phyloP scores from a whole-genome alignment of 2,329 filamentous ascomycete species.

The Byssochlamys sp. region DNA sequence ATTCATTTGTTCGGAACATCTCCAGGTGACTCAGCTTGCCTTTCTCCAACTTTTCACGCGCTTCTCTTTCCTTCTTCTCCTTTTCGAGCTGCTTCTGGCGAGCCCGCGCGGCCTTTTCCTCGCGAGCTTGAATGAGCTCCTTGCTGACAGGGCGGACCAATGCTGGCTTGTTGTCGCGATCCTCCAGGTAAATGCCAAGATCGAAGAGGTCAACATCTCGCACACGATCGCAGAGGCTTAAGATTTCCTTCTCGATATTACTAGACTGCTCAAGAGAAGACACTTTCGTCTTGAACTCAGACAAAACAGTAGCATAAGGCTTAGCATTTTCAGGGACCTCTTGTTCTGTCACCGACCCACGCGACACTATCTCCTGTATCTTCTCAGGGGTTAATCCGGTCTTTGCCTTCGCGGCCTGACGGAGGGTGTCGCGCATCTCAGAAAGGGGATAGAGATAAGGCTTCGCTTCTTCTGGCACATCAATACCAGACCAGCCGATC shows the following conservation, averaged over 20 bases:
- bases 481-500: constrained; percentile 58
- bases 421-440: constrained; percentile 48
- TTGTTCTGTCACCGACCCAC: constrained; percentile 14
- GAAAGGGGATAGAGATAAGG: constrained; percentile 53
- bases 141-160: constrained; percentile 60
- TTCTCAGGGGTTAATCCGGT: constrained; percentile 30
- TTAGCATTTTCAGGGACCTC: constrained; percentile 18
- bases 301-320: constrained; percentile 42
- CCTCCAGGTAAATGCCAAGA: constrained; percentile 78
- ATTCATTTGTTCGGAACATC: constrained; percentile 54
- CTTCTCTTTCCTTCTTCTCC: constrained; percentile 49
- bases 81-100: constrained; percentile 44
- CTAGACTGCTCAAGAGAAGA: constrained; percentile 35
- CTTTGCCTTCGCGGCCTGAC: constrained; percentile 45
- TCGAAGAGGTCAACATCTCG: constrained; percentile 74
- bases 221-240: constrained; percentile 67
- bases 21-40: constrained; percentile 49
- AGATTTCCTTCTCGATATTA: constrained; percentile 58
- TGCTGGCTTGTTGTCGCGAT: constrained; percentile 59
- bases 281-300: constrained; percentile 32
- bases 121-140: constrained; percentile 46
- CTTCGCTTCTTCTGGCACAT: constrained; percentile 51
- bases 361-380: constrained; percentile 31
- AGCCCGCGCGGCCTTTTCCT: constrained; percentile 44
- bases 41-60: constrained; percentile 43